A percentile compares a stretch with the other conserved stretches of the same genome.
These are phyloP conservation scores for Ophiostoma sp. DNA, from an alignment of 2,329 filamentous ascomycete species.

Conservation along the genomic window DNA sequence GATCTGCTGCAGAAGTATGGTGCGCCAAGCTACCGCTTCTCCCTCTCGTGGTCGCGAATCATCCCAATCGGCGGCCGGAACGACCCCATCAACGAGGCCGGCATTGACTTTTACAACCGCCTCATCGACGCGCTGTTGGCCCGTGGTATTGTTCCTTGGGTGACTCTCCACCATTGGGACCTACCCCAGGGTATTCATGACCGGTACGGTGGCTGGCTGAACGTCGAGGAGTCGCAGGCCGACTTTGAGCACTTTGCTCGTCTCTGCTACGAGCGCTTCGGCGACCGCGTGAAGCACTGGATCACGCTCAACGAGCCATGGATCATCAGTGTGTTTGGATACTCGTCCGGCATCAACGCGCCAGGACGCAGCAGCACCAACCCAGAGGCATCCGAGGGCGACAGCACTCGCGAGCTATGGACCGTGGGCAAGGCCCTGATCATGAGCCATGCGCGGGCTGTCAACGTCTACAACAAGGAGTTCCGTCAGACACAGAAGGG, in stretches of 20 bases:
- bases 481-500: slow-evolving; percentile 67
- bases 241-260: slow-evolving; percentile 80
- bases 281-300: slow-evolving; percentile 74
- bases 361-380: slow-evolving; percentile 78
- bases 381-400: slow-evolving; percentile 66
- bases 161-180: slow-evolving; percentile 89
- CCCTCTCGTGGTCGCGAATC: slow-evolving; percentile 79
- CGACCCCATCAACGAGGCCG: slow-evolving; percentile 77
- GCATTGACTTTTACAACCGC: slow-evolving; percentile 74
- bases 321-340: slow-evolving; percentile 79
- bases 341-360: slow-evolving; percentile 74
- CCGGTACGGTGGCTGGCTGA: slow-evolving; percentile 78
- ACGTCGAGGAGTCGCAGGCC: slow-evolving; percentile 77
- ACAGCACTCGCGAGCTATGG: slow-evolving; percentile 78
- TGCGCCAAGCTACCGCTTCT: slow-evolving; percentile 78
- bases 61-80: slow-evolving; percentile 82
- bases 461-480: slow-evolving; percentile 79
- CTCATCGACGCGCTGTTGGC: slow-evolving; percentile 76
- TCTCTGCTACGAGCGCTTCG: slow-evolving; percentile 72
- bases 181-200: slow-evolving; percentile 75
- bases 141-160: slow-evolving; percentile 74
- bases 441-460: slow-evolving; percentile 74
- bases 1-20: slow-evolving; percentile 72
- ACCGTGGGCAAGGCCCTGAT: slow-evolving; percentile 78
- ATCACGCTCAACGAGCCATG: slow-evolving; percentile 90